Evolutionary conservation across 352 stramenopile genomes (phyloP).

Genomic region (Phytophthora pseudosyringae): DNA sequence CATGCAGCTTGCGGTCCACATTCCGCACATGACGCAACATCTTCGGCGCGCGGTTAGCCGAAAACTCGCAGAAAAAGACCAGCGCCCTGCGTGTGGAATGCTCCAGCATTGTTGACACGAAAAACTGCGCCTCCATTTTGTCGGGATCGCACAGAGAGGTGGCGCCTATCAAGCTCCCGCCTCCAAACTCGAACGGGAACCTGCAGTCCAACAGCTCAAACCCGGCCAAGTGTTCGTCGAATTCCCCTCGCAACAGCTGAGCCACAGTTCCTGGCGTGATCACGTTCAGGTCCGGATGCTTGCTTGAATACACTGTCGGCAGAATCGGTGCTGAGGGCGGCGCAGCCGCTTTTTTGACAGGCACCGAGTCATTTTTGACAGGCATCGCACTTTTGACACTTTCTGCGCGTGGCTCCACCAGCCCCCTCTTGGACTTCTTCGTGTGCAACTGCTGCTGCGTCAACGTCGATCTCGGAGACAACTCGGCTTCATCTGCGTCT

Average conservation of each 20-base stretch:
- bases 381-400: too few relatives aligned
- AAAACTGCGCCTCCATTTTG: conserved; percentile 50
- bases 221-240: conserved; percentile 30
- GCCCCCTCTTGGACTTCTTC: conserved; percentile 42
- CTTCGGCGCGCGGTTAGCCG: conserved; percentile 67
- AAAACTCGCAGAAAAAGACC: conserved; percentile 80
- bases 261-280: conserved; percentile 57
- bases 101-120: conserved; percentile 21
- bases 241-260: conserved; percentile 45
- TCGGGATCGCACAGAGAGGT: conserved; percentile 50
- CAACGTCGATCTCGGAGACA: conserved; percentile 11
- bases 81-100: conserved; percentile 49
- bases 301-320: conserved; percentile 58
- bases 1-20: conserved; percentile 65
- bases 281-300: conserved; percentile 68
- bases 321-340: conserved; percentile 31
- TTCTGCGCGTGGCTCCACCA: not conserved
- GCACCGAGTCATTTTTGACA: conserved; percentile 4
- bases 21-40: conserved; percentile 76
- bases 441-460: conserved; percentile 17
- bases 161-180: conserved; percentile 49
- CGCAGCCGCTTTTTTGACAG: conserved; percentile 6
- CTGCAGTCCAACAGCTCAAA: conserved; percentile 65
- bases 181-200: conserved; percentile 61
- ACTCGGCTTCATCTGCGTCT: not conserved